phyloP scores from a whole-genome alignment of 1,284 basidiomycete genomes.

The Leucoagaricus sp. region DNA sequence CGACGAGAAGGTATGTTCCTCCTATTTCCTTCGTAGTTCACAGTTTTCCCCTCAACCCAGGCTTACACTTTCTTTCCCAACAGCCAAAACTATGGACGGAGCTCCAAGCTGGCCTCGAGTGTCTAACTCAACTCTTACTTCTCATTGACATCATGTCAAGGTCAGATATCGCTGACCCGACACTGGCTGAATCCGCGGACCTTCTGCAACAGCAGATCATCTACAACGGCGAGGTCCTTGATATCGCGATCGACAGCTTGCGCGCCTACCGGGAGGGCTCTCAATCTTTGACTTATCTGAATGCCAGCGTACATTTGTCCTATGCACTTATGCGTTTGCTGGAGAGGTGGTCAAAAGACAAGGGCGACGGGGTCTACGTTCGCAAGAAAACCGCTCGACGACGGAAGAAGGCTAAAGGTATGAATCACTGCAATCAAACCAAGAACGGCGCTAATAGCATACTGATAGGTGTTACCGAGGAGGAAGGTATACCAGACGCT shows the following conservation, averaged over 20 bases:
- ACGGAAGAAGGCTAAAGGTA: conserved; percentile 53
- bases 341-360: conserved; percentile 81
- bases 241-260: conserved; percentile 79
- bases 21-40: conserved; percentile 12
- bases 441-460: conserved; percentile 6
- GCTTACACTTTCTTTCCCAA: conserved; percentile 1
- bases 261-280: conserved; percentile 75
- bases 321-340: conserved; percentile 85
- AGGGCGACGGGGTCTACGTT: conserved; percentile 70
- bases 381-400: conserved; percentile 66
- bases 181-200: conserved; percentile 74
- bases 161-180: conserved; percentile 49
- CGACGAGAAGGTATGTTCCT: conserved; percentile 76
- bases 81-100: conserved; percentile 93
- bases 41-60: background rate
- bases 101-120: conserved; percentile 91
- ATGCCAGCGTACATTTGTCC: conserved; percentile 80
- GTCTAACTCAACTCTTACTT: conserved; percentile 85
- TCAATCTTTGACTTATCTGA: conserved; percentile 75
- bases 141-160: conserved; percentile 73
- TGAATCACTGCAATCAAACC: conserved; percentile 15
- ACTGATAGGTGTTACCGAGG: conserved; percentile 46
- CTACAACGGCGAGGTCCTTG: conserved; percentile 91
- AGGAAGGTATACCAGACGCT: conserved; percentile 63
- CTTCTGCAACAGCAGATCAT: conserved; percentile 86